Evolutionary conservation across 768 basidiomycete genomes (phyloP).

Genomic region (Sarcodon aspratus): DNA sequence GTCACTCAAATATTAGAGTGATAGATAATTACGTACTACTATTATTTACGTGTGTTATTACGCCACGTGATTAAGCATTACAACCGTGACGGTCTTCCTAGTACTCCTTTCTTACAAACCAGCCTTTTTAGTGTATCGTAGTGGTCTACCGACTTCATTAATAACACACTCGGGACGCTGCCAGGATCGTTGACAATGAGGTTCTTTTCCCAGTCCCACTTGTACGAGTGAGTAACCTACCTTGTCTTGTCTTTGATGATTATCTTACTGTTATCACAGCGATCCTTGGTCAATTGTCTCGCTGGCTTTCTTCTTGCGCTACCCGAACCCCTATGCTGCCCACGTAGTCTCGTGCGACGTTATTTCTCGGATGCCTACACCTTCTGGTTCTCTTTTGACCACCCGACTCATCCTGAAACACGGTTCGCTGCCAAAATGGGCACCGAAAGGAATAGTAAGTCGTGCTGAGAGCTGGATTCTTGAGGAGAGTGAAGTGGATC

Average conservation of each 20-base stretch:
- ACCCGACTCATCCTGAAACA: slow-evolving; percentile 88
- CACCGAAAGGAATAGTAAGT: slow-evolving; percentile 68
- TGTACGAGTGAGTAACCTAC: slow-evolving; percentile 36
- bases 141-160: background rate
- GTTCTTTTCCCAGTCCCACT: slow-evolving; percentile 44
- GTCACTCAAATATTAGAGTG: background rate
- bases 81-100: no score
- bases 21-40: no score
- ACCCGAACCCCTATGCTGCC: slow-evolving; percentile 89
- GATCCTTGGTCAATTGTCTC: slow-evolving; percentile 92
- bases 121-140: background rate
- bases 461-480: slow-evolving; percentile 90
- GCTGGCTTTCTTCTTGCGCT: slow-evolving; percentile 88
- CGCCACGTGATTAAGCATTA: background rate
- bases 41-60: background rate
- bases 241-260: background rate
- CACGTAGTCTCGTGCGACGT: slow-evolving; percentile 96
- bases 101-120: slow-evolving; percentile 1
- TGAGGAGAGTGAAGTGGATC: slow-evolving; percentile 91
- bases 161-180: background rate
- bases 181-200: slow-evolving; percentile 36
- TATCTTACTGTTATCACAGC: slow-evolving; percentile 28
- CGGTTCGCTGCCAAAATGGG: slow-evolving; percentile 88
- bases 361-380: slow-evolving; percentile 68
- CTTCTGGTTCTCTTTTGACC: slow-evolving; percentile 67